Base-by-base conservation (phyloP, 2,329 filamentous ascomycete species). In the Sporothrix sp. region DNA sequence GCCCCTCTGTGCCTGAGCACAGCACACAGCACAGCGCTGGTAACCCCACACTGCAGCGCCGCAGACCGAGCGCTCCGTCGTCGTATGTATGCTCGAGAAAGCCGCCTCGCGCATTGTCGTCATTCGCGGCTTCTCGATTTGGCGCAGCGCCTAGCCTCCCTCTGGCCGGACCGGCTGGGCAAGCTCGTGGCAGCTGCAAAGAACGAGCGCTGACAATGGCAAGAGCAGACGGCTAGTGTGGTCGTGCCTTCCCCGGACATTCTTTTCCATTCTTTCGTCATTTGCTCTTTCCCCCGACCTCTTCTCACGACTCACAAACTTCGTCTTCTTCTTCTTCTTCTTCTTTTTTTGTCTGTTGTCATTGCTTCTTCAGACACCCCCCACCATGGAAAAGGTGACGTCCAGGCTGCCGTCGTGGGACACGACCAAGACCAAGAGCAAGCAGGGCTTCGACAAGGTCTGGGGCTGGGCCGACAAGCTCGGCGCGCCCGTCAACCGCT, bases 401-500 rank as follows among this genome's bases (percentile, higher is more conserved):
- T 50, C 63, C 2, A 62, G 56, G 20, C 51, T 69, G 16, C 67
- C 66, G 5, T 67, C 75, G 35, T 80, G 77, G 76, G 70, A 74
- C 50, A 68, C 66, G 54, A 76, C 77, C 49, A 78, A 76, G 62
- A 72, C 66, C 0, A 66, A 67, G 50, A 71, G 68, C 58, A 83
- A 85, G 63, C 77, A 78, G 53, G 81, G 84, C 54, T 87, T 87
- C 65, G 84, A 89, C 66, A 87, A 85, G 62, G 75, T 82, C 52
- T 89, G 81, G 73, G 72, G 71, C 43, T 74, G 75, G 58, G 72
- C 81, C 45, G 82, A 85, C 66, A 85, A 84, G 62, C 71, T 85
- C 9, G 57, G 56, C 32, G 57, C 56, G 8, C 56, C 56, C 10
- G 50, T 58, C 28, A 58, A 58, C 47, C 54, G 56, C 18, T 43